Evolutionary conservation across 441 rosid species (phyloP), one percentile per base, ranked within the genome.

Genomic region (Erodium moschatum): DNA sequence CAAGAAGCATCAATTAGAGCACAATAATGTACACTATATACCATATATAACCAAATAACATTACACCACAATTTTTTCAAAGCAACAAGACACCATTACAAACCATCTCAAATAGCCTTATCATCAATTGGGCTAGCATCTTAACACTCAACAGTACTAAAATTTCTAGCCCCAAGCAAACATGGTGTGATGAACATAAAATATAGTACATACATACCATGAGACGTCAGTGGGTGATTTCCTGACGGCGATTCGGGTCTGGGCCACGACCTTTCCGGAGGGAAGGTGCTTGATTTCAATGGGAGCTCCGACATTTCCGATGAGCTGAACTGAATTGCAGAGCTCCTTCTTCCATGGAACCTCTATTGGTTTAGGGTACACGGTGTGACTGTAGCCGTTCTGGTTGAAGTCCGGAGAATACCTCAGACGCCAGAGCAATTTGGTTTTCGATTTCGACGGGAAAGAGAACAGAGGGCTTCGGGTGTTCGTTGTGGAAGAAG

Each of bases 301-400:
- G 12, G 85, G 73, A 18, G 68, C 52, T 6, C 87, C 86, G 27
- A 85, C 88, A 46, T 65, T 65, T 12, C 92, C 89, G 52, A 87
- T 80, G 70, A 87, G 89, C 54, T 84, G 80, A 46, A 85, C 87
- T 18, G 80, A 27, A 71, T 85, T 85, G 69, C 80, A 70, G 65
- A 87, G 83, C 62, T 85, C 88, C 87, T 85, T 87, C 29, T 73
- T 73, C 89, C 92, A 87, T 12, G 79, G 88, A 72, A 87, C 78
- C 74, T 81, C 87, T 3, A 70, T 68, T 11, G 89, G 91, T 65
- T 72, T 83, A 1, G 83, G 72, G 67, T 61, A 68, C 38, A 75
- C 72, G 11, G 35, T 80, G 24, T 65, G 75, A 63, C 73, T 69
- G 67, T 71, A 42, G 67, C n/a, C 56, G 56, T 70, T 52, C 69